A percentile compares a stretch with the other conserved stretches of the same genome.
These are phyloP conservation scores for Termitomyces sp. DNA, from an alignment of 768 basidiomycete genomes.

Conservation along the genomic window DNA sequence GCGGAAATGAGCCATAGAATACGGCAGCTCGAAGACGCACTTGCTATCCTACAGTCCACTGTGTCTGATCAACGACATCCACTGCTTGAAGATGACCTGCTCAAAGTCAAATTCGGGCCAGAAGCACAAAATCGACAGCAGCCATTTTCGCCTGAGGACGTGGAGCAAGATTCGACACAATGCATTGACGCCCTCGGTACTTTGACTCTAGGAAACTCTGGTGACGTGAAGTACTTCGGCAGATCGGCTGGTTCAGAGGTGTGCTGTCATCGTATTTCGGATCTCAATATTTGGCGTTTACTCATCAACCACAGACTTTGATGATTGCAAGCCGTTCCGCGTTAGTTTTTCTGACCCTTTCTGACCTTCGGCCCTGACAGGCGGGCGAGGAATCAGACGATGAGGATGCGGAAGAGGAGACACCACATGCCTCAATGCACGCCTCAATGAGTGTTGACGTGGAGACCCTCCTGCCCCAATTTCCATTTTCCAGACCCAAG, in stretches of 20 bases:
- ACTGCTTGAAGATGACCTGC: conserved; percentile 45
- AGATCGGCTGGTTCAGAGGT: conserved; percentile 61
- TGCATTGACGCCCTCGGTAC: conserved; percentile 58
- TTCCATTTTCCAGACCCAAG: conserved; percentile 32
- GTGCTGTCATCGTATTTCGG: conserved; percentile 4
- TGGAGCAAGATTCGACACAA: conserved; percentile 27
- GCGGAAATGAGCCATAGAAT: conserved; percentile 64
- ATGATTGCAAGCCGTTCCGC: conserved; percentile 27
- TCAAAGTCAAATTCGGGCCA: conserved; percentile 52
- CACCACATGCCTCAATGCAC: not conserved
- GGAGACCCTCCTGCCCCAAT: conserved; percentile 31
- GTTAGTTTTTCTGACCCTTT: not conserved
- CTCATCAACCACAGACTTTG: conserved; percentile 25
- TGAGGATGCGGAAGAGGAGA: conserved; percentile 18
- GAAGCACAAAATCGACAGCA: conserved; percentile 29
- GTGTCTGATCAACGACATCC: conserved; percentile 56
- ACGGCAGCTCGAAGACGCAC: conserved; percentile 61
- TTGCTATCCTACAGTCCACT: conserved; percentile 55
- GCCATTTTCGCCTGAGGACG: conserved; percentile 9
- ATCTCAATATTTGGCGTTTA: not conserved
- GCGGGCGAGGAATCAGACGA: conserved; percentile 24
- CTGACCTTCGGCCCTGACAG: conserved; percentile 10
- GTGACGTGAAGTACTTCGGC: conserved; percentile 60
- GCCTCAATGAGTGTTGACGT: conserved; percentile 23
- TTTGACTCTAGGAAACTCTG: conserved; percentile 53